Percentiles rank a stretch among this genome's conserved stretches.
Conservation (phyloP, 345 rosid genomes). For the Populus alba region DNA sequence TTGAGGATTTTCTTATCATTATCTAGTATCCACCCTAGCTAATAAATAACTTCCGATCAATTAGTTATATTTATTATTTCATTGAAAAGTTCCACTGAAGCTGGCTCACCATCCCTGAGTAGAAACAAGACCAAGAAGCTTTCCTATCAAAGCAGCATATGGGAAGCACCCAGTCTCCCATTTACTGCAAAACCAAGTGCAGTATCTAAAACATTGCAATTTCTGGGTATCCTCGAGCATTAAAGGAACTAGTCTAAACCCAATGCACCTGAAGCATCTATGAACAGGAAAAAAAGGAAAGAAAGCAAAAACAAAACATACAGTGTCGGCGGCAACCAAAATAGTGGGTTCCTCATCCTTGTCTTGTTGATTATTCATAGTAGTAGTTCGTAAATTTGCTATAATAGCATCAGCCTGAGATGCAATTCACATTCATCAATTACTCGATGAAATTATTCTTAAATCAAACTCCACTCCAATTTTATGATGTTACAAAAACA, state of each 20-base stretch:
- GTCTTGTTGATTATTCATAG: constrained; percentile 18
- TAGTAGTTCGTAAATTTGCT: constrained; percentile 35
- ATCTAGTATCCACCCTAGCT: background rate
- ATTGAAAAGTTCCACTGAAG: background rate
- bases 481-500: background rate
- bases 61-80: background rate
- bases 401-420: constrained; percentile 73
- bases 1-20: background rate
- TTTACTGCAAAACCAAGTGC: background rate
- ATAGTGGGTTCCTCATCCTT: constrained; percentile 38
- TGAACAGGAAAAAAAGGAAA: constrained; percentile 11
- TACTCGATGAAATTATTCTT: background rate
- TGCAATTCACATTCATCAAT: constrained; percentile 31
- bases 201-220: background rate
- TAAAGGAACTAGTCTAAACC: constrained; percentile 31
- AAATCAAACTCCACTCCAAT: background rate
- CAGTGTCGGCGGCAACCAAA: constrained; percentile 71
- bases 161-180: background rate
- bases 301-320: constrained; percentile 39
- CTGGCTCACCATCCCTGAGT: background rate
- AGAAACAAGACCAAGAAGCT: background rate
- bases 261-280: constrained; percentile 4
- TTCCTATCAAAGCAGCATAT: too few species aligned
- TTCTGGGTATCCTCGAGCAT: constrained; percentile 36
- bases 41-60: background rate